phyloP scores from a whole-genome alignment of 2,329 filamentous ascomycete species.

The Neocucurbitaria cava region DNA sequence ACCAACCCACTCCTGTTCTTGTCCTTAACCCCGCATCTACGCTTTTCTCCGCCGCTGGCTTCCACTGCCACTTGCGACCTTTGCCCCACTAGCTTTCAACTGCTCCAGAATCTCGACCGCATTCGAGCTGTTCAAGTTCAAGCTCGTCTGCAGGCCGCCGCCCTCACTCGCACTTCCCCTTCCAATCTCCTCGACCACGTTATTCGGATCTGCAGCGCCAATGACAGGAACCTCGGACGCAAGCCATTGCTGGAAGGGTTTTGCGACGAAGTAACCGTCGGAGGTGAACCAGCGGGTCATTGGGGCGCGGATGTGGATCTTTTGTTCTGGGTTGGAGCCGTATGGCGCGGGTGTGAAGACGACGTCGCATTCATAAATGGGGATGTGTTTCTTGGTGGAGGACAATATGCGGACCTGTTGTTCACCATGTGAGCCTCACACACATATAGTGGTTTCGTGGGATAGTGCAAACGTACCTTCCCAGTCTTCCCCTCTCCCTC shows the following conservation, averaged over 20 bases:
- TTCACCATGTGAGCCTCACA: background rate
- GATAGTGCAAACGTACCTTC: conserved; percentile 56
- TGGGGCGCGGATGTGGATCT: conserved; percentile 65
- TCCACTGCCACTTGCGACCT: conserved; percentile 34
- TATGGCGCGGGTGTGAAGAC: conserved; percentile 53
- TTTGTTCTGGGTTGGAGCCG: conserved; percentile 45
- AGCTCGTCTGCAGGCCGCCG: conserved; percentile 18
- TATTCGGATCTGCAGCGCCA: conserved; percentile 68
- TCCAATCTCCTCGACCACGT: conserved; percentile 55
- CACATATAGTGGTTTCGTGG: background rate
- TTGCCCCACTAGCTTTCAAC: conserved; percentile 43
- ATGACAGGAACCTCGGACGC: conserved; percentile 71
- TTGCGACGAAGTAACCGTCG: conserved; percentile 76
- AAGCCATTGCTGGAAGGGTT: conserved; percentile 80
- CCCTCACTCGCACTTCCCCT: conserved; percentile 39
- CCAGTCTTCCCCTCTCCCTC: conserved; percentile 73
- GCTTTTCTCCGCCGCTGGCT: conserved; percentile 45
- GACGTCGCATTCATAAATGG: conserved; percentile 79
- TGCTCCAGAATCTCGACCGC: conserved; percentile 46
- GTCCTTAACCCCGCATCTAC: conserved; percentile 2
- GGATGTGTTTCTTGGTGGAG: conserved; percentile 77
- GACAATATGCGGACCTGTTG: conserved; percentile 74
- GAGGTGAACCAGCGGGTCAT: conserved; percentile 76
- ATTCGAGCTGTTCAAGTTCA: conserved; percentile 40
- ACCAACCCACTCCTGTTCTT: background rate